These are phyloP conservation scores for Thalassiosira ordinaria DNA, from an alignment of 352 stramenopile species.

Conservation along the genomic window DNA sequence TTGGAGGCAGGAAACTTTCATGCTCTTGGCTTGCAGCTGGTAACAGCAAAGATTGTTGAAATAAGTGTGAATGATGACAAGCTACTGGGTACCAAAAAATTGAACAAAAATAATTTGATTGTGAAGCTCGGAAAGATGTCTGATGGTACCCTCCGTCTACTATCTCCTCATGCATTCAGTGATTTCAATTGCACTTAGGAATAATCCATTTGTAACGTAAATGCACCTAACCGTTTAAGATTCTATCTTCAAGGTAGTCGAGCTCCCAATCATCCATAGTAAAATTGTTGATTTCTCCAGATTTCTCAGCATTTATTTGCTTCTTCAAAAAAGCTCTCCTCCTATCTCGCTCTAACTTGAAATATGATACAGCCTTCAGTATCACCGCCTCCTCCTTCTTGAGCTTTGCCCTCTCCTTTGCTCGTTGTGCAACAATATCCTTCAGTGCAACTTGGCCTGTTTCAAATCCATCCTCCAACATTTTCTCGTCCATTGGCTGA, in stretches of 20 bases:
- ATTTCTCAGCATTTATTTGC: neutral
- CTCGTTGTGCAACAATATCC: neutral
- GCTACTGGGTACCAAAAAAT: neutral
- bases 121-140: neutral
- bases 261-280: neutral
- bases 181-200: neutral
- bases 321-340: neutral
- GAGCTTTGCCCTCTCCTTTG: neutral
- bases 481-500: neutral
- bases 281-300: neutral
- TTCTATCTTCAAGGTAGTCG: neutral
- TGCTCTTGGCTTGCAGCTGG: constrained; percentile 3
- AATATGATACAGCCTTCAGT: neutral
- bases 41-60: constrained; percentile 9
- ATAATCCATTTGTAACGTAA: neutral
- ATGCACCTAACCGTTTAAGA: neutral
- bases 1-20: constrained; percentile 3
- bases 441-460: neutral
- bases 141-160: too few species aligned
- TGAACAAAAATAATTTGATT: constrained; percentile 10
- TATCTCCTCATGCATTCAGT: too few species aligned
- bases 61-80: neutral
- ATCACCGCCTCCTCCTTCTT: neutral
- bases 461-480: neutral
- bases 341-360: neutral